These are phyloP conservation scores for Bruguiera sexangula DNA, from an alignment of 345 rosid species.

Conservation along the genomic window DNA sequence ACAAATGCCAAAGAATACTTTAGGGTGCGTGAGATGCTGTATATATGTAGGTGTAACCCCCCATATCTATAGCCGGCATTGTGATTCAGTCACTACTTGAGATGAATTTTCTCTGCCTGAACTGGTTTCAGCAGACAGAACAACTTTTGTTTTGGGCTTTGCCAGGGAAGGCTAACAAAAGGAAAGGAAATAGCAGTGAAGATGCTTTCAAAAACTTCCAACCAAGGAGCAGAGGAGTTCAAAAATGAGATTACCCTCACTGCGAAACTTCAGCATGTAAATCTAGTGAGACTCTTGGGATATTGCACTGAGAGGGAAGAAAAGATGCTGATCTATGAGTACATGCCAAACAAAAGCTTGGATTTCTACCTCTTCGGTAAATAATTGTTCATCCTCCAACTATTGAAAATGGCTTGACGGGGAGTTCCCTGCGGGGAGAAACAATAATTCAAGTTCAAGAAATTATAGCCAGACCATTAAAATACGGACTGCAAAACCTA, in stretches of 20 bases:
- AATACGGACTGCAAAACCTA: too few relatives aligned
- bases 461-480: too few relatives aligned
- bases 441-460: too few relatives aligned
- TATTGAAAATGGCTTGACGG: not conserved
- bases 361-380: conserved; percentile 36
- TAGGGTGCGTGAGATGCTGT: not conserved
- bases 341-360: conserved; percentile 36
- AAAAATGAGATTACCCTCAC: conserved; percentile 37
- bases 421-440: too few relatives aligned
- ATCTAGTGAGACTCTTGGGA: conserved; percentile 35
- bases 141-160: not conserved
- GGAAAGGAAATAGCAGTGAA: conserved; percentile 46
- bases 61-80: too few relatives aligned
- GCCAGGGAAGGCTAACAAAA: conserved; percentile 27
- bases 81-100: too few relatives aligned
- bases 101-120: too few relatives aligned
- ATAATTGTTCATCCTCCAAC: not conserved
- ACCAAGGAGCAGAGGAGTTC: conserved; percentile 41
- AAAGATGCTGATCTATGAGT: conserved; percentile 42
- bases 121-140: too few relatives aligned
- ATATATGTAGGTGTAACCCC: too few relatives aligned
- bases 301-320: conserved; percentile 37
- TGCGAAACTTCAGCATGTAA: conserved; percentile 43
- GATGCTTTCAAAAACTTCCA: conserved; percentile 36
- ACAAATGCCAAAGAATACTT: not conserved